phyloP scores from a whole-genome alignment of 2,329 filamentous ascomycete genomes.

The Rutstroemia sp. region DNA sequence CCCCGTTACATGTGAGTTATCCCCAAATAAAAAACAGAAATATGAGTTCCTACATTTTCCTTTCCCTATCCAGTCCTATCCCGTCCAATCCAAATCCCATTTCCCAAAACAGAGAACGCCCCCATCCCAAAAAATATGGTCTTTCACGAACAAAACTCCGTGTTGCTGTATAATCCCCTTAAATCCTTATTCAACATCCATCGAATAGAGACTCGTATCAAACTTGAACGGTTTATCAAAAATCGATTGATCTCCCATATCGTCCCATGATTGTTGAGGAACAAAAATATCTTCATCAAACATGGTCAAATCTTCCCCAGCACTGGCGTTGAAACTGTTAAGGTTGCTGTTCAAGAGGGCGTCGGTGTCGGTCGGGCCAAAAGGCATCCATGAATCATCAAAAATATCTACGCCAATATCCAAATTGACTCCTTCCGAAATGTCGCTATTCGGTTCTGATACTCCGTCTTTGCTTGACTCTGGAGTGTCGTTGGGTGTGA shows the following conservation, averaged over 20 bases:
- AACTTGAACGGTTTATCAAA: conserved; percentile 47
- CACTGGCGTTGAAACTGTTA: conserved; percentile 30
- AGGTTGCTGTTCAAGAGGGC: conserved; percentile 20
- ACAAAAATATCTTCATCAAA: conserved; percentile 22
- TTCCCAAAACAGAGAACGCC: neutral
- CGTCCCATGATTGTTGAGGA: conserved; percentile 38
- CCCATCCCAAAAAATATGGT: conserved; percentile 11
- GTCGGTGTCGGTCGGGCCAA: conserved; percentile 36
- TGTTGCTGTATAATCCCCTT: conserved; percentile 1
- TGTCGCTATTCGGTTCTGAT: conserved; percentile 56
- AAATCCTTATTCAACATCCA: conserved; percentile 30
- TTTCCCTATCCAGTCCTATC: neutral
- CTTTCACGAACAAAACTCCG: conserved; percentile 5
- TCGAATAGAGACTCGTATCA: conserved; percentile 39
- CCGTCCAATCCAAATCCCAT: neutral
- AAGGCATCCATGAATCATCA: conserved; percentile 37
- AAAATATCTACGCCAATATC: conserved; percentile 42
- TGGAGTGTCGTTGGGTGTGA: conserved; percentile 56
- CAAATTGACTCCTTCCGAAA: conserved; percentile 46
- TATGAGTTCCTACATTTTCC: conserved; percentile 7
- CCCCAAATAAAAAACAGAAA: neutral
- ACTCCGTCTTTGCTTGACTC: conserved; percentile 54
- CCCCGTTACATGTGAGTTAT: neutral
- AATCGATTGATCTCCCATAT: conserved; percentile 36
- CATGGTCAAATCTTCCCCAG: conserved; percentile 22